Evolutionary conservation across 192 early-diverging fungal genomes (phyloP).

Genomic region (Rhizophlyctis rosea): DNA sequence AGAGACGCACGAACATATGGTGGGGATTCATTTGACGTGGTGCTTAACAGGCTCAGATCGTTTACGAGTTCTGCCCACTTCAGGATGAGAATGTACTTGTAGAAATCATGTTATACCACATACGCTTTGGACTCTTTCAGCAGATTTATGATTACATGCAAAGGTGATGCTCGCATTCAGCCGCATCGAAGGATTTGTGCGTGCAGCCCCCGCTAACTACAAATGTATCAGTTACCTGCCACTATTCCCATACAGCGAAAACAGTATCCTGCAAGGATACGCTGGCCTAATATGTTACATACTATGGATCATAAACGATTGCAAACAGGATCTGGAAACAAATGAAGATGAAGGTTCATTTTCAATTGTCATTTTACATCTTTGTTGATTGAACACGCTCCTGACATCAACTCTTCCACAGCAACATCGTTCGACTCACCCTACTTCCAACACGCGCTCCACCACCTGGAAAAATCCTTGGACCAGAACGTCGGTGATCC

Average conservation of each 20-base stretch:
- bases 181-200: no score
- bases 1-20: conserved; percentile 5
- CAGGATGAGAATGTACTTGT: conserved; percentile 5
- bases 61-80: no score
- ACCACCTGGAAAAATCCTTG: conserved; percentile 18
- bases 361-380: not conserved
- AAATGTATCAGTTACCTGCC: conserved; percentile 24
- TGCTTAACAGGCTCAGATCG: no score
- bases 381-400: not conserved
- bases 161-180: conserved; percentile 6
- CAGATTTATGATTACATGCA: conserved; percentile 17
- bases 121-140: conserved; percentile 23
- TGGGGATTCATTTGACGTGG: no score
- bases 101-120: conserved; percentile 23
- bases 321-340: no score
- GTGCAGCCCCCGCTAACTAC: no score
- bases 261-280: conserved; percentile 22
- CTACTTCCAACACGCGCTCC: conserved; percentile 15
- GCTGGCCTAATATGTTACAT: conserved; percentile 21
- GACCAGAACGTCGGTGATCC: not conserved
- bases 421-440: conserved; percentile 18
- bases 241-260: conserved; percentile 23
- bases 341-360: no score
- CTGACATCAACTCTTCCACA: not conserved
- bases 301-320: conserved; percentile 25